A percentile compares a stretch with the other conserved stretches of the same genome.
These are phyloP conservation scores for Metschnikowia dekortorum DNA, from an alignment of 805 yeast genomes.

Conservation along the genomic window DNA sequence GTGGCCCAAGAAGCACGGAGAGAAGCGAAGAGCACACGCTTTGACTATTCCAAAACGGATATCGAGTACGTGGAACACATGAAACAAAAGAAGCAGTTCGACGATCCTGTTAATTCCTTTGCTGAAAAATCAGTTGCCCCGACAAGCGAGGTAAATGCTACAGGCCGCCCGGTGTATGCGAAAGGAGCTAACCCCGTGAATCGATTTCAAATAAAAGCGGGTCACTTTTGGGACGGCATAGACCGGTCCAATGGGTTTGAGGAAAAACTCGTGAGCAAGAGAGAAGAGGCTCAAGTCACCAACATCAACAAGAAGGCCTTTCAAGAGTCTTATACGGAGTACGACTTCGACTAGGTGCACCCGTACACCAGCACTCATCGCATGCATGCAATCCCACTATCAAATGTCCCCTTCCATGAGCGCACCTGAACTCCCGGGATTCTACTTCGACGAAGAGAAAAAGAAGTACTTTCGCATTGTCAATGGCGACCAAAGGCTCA, in stretches of 20 bases:
- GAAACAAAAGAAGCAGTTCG: conserved; percentile 36
- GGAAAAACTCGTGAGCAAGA: conserved; percentile 46
- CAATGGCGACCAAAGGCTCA: conserved; percentile 24
- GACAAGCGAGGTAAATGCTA: conserved; percentile 7
- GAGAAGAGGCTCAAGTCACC: conserved; percentile 21
- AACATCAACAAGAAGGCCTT: conserved; percentile 10
- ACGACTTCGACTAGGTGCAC: conserved; percentile 15
- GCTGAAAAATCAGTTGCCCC: conserved; percentile 16
- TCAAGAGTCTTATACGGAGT: conserved; percentile 17
- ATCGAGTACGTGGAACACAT: conserved; percentile 30
- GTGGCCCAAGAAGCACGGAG: conserved; percentile 13
- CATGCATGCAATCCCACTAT: not conserved
- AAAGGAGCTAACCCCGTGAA: conserved; percentile 56
- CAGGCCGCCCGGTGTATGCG: conserved; percentile 53
- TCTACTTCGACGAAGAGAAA: conserved; percentile 24
- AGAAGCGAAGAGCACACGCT: conserved; percentile 29
- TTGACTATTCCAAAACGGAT: conserved; percentile 31
- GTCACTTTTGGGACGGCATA: conserved; percentile 87
- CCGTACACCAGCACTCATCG: conserved; percentile 6
- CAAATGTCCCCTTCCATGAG: conserved; percentile 2
- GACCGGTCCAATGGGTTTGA: conserved; percentile 90
- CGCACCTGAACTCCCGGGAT: conserved; percentile 29
- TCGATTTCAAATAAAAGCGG: conserved; percentile 73
- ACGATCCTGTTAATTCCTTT: conserved; percentile 63
- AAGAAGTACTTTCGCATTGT: conserved; percentile 30